phyloP scores from a whole-genome alignment of 208 protist genomes.

The Leishmania amazonensis region DNA sequence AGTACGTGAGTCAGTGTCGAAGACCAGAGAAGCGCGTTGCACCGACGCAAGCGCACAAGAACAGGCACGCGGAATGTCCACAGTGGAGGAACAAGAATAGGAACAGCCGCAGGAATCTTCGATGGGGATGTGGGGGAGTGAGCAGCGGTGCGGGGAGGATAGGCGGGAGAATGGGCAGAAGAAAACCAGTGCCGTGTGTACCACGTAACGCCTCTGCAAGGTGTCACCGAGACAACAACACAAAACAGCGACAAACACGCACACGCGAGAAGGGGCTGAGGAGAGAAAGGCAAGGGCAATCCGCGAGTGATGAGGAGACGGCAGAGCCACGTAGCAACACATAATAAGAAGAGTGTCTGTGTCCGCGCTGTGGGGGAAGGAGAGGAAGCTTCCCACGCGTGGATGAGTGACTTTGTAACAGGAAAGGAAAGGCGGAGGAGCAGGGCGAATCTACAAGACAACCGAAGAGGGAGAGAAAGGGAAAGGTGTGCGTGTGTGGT shows the following conservation, averaged over 20 bases:
- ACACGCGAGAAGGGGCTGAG: background rate
- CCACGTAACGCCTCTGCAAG: background rate
- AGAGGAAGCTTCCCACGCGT: background rate
- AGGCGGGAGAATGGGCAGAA: background rate
- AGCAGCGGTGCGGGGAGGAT: background rate
- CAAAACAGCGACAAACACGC: background rate
- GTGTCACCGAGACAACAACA: background rate
- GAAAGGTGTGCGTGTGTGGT: background rate
- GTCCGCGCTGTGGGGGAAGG: background rate
- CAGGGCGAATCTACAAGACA: background rate
- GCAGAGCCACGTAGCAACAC: background rate
- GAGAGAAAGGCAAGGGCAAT: background rate
- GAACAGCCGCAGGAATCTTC: background rate
- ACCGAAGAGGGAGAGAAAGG: background rate
- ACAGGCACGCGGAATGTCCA: background rate
- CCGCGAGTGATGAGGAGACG: background rate
- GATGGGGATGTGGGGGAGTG: background rate
- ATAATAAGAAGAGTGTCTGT: background rate
- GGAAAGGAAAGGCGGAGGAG: background rate
- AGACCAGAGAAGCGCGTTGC: background rate
- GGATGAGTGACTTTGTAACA: background rate
- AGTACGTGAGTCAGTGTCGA: background rate
- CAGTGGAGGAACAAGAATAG: background rate
- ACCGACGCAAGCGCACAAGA: background rate
- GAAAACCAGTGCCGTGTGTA: background rate